Base-by-base conservation (phyloP, 2,329 filamentous ascomycete species). In the Claviceps paspali region DNA sequence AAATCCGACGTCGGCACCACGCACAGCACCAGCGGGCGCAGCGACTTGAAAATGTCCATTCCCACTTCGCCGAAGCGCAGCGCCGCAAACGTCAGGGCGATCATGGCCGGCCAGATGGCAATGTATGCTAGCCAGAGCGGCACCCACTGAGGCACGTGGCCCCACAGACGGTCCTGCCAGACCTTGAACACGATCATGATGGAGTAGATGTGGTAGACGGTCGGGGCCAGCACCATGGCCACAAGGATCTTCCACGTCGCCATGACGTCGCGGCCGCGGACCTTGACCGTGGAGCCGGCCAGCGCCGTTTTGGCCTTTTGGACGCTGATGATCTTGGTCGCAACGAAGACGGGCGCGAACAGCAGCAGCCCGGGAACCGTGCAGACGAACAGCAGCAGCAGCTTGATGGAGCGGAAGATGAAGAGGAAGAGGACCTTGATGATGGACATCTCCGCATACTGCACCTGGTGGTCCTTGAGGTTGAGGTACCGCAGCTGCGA, bases 1-100 rank as follows among this genome's bases (percentile, higher is more conserved):
- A 87, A 93, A 55, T 77, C 80, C 2, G 83, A 88, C 4, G 77
- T 76, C 2, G 91, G 91, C 49, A 82, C 81, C 50, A 96, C 70
- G 45, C 83, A 91, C 24, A 95, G 68, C 32, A 93, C 66, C 8
- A 98, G 72, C 5, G 91, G 91, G 8, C 85, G 76, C 12, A 98
- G 70, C 0, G 88, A 96, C 61, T 96, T 98, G 63, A 91, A 66
- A 39, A 98, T 95, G 53, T 98, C 91, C 86, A 98, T 95, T 36
- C 88, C 91, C n/a, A 93, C 80, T 61, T 98, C 91, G 33, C 91
- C 91, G 47, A 96, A 93, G 9, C 91, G 80, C 36, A 98, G 76
- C 6, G 91, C 85, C 4, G 86, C 87, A 56, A 93, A 95, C 0
- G 87, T 95, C 49, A 95, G 81, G 18, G 77, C 72, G 5, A 87